These are phyloP conservation scores for Athelia sp. DNA, from an alignment of 1,284 basidiomycete species.

Conservation along the genomic window DNA sequence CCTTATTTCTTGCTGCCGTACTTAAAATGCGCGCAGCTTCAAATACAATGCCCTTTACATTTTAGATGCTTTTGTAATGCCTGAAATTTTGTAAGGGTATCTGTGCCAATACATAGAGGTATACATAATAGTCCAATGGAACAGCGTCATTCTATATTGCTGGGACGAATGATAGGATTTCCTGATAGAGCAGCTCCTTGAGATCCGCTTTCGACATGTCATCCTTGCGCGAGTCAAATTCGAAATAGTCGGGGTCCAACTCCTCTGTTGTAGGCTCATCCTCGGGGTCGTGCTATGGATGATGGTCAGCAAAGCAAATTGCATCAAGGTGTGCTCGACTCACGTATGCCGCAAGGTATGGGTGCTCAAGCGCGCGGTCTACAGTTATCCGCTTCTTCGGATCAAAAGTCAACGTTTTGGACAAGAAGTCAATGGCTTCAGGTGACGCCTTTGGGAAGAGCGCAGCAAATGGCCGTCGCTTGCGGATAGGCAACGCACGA, in stretches of 20 bases:
- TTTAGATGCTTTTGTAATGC: too few relatives aligned
- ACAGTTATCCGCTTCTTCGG: slow-evolving; percentile 84
- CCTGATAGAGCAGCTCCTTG: slow-evolving; percentile 41
- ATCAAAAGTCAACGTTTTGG: slow-evolving; percentile 82
- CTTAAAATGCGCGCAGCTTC: too few relatives aligned
- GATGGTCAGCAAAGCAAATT: slow-evolving; percentile 8
- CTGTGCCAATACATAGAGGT: too few relatives aligned
- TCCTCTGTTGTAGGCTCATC: slow-evolving; percentile 78
- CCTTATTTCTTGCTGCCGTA: too few relatives aligned
- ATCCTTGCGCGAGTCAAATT: slow-evolving; percentile 79
- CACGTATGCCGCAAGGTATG: slow-evolving; percentile 59
- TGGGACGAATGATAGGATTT: slow-evolving; percentile 8
- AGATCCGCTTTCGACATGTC: slow-evolving; percentile 72
- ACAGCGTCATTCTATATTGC: slow-evolving; percentile 7
- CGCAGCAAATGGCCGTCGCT: slow-evolving; percentile 52
- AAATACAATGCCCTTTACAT: too few relatives aligned
- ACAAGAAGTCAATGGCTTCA: slow-evolving; percentile 80
- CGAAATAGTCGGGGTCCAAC: slow-evolving; percentile 79
- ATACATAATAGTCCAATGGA: too few relatives aligned
- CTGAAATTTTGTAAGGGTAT: too few relatives aligned
- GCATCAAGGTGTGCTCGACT: slow-evolving; percentile 17
- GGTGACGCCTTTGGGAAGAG: slow-evolving; percentile 69
- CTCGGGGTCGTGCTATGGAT: slow-evolving; percentile 71
- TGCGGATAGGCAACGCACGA: slow-evolving; percentile 69
- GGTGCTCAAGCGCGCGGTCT: slow-evolving; percentile 81